A percentile compares a stretch with the other conserved stretches of the same genome.
phyloP scores from a whole-genome alignment of 2,329 filamentous ascomycete genomes.

The Bipolaris oryzae region DNA sequence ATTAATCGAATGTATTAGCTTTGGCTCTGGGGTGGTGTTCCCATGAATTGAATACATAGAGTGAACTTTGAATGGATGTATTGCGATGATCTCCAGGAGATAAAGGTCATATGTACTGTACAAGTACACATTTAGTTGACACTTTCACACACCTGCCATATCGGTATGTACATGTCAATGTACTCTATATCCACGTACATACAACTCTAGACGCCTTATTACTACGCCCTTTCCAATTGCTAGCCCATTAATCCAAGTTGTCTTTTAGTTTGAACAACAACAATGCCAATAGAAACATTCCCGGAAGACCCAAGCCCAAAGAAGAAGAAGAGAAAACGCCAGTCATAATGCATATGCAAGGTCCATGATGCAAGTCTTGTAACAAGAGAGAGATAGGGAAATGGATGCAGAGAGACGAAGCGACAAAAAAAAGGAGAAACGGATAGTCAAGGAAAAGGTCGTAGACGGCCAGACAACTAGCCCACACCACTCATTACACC shows the following conservation, averaged over 20 bases:
- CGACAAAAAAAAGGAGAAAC: neutral
- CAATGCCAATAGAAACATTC: neutral
- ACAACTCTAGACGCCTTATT: no score
- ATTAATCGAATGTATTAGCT: no score
- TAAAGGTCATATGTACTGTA: no score
- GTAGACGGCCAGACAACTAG: neutral
- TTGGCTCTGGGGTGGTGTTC: no score
- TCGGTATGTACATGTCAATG: no score
- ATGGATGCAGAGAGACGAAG: neutral
- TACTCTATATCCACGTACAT: no score
- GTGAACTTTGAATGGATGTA: no score
- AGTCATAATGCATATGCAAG: slow-evolving; percentile 18
- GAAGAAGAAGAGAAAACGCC: slow-evolving; percentile 16
- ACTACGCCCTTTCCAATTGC: no score
- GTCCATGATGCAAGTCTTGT: slow-evolving; percentile 7
- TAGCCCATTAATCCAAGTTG: neutral
- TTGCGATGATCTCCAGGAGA: no score
- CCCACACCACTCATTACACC: slow-evolving; percentile 4
- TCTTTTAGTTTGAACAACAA: neutral
- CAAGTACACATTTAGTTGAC: no score
- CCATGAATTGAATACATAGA: no score
- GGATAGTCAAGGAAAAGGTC: neutral
- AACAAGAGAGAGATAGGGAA: neutral
- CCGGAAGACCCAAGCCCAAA: neutral
- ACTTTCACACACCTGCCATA: no score